phyloP scores from a whole-genome alignment of 768 basidiomycete genomes.

The Pleurotus tuoliensis region DNA sequence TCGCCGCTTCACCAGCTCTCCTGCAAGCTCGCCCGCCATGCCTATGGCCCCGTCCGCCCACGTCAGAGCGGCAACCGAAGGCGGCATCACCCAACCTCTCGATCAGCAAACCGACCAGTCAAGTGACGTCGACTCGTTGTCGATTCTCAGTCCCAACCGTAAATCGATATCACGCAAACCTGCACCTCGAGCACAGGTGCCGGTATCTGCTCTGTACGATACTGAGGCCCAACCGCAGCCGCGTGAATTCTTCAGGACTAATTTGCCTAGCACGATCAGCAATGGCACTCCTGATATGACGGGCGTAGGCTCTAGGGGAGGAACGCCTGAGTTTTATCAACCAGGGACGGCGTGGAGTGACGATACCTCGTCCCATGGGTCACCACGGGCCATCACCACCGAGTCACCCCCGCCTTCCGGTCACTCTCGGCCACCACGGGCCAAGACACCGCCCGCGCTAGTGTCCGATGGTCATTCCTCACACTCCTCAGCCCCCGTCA shows the following conservation, averaged over 20 bases:
- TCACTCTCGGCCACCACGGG: conserved; percentile 19
- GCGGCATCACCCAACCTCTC: not conserved
- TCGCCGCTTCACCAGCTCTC: conserved; percentile 33
- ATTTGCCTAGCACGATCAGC: conserved; percentile 53
- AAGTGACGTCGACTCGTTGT: conserved; percentile 10
- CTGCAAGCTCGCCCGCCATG: conserved; percentile 12
- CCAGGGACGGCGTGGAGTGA: conserved; percentile 11
- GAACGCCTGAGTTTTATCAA: conserved; percentile 20
- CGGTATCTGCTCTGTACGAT: conserved; percentile 55
- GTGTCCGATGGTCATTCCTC: conserved; percentile 19
- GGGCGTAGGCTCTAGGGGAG: conserved; percentile 46
- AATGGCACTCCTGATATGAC: conserved; percentile 59
- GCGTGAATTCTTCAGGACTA: conserved; percentile 24
- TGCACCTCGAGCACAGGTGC: conserved; percentile 59
- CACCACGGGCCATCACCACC: not conserved
- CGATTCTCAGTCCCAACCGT: not conserved
- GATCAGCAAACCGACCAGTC: conserved; percentile 9
- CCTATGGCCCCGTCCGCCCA: conserved; percentile 12
- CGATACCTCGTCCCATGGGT: conserved; percentile 24
- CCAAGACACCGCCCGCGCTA: conserved; percentile 37
- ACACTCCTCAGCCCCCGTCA: conserved; percentile 7
- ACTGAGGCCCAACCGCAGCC: conserved; percentile 16
- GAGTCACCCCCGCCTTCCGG: conserved; percentile 1
- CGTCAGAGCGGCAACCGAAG: not conserved
- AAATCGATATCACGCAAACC: conserved; percentile 45